Evolutionary conservation across 2,329 filamentous ascomycete species (phyloP).

Genomic region (Stylonectria norvegica): DNA sequence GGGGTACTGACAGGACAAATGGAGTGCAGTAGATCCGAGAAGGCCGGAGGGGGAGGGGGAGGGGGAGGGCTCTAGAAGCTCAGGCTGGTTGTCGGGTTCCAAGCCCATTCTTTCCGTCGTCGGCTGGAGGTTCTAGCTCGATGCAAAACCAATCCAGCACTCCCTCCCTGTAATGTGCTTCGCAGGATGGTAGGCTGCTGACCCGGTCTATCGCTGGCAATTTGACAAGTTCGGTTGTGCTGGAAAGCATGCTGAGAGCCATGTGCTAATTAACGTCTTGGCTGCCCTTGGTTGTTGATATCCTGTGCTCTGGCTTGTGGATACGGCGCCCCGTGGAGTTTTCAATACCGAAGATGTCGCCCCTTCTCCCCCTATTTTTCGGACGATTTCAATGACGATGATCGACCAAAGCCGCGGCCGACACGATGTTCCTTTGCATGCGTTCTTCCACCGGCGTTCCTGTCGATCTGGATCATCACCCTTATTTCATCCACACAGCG

Average conservation of each 20-base stretch:
- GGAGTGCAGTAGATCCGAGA: conserved; percentile 26
- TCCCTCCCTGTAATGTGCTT: too few species aligned
- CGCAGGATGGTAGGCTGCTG: too few species aligned
- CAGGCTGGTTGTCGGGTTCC: conserved; percentile 16
- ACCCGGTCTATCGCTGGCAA: too few species aligned
- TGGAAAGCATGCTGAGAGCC: too few species aligned
- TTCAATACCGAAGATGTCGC: too few species aligned
- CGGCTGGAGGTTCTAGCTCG: conserved; percentile 21
- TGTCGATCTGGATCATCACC: conserved; percentile 20
- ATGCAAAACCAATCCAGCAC: background rate
- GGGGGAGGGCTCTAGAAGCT: background rate
- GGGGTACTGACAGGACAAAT: conserved; percentile 21
- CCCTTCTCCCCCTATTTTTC: too few species aligned
- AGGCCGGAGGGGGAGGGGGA: conserved; percentile 19
- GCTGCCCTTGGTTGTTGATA: too few species aligned
- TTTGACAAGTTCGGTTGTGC: too few species aligned
- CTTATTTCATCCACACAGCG: background rate
- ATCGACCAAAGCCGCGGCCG: conserved; percentile 4
- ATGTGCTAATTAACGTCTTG: too few species aligned
- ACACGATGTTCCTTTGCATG: background rate
- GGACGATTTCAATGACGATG: conserved; percentile 1
- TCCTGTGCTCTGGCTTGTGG: too few species aligned
- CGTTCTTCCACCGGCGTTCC: conserved; percentile 17
- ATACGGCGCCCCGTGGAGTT: too few species aligned
- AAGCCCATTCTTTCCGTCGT: conserved; percentile 21